Evolutionary conservation across 2,329 filamentous ascomycete genomes (phyloP), one percentile per base, ranked within the genome.

Genomic region (Drechslerella coelobrocha): DNA sequence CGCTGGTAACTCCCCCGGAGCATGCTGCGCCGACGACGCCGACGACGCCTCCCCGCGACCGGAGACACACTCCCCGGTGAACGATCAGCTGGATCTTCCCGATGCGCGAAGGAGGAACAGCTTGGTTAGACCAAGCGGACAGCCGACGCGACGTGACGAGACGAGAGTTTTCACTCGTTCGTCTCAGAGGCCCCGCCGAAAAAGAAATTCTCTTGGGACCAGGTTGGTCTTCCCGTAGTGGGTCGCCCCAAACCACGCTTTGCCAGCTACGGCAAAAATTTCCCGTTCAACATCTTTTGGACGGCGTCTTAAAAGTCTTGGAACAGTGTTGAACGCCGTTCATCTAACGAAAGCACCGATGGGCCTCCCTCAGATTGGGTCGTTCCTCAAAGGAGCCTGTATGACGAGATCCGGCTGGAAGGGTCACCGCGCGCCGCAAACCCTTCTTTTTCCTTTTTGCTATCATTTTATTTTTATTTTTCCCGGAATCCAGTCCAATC

Each of bases 271-370:
- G 41, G 63, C 41, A 56, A 68, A 68, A 61, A 61, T 61, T 55
- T 61, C 63, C 63, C 51, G 55, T 60, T 43, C 61, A 23, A 59
- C 61, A 55, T 56, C 51, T 47, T 63, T 56, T 50, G 41, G 60
- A 63, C 63, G 63, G 63, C 63, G 63, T 68, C 63, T 68, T 68
- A 68, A 68, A 68, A 59, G 63, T 50, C 63, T 68, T 68, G 63
- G 63, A 34, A 68, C 34, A 39, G 56, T 53, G 51, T 68, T 60
- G 55, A 68, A 60, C 63, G 63, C 26, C 63, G 63, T 68, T 45
- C 62, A 68, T 60, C 24, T 6, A 50, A 24, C 17, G 34, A 39
- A 39, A 39, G 34, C 17, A 34, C 12, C 7, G 29, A 34, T 12
- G 34, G n/a, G n/a, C n/a, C n/a, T n/a, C n/a, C n/a, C n/a, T n/a